Evolutionary conservation across 1,139 yeast species (phyloP).

Genomic region (Pichia sp.): DNA sequence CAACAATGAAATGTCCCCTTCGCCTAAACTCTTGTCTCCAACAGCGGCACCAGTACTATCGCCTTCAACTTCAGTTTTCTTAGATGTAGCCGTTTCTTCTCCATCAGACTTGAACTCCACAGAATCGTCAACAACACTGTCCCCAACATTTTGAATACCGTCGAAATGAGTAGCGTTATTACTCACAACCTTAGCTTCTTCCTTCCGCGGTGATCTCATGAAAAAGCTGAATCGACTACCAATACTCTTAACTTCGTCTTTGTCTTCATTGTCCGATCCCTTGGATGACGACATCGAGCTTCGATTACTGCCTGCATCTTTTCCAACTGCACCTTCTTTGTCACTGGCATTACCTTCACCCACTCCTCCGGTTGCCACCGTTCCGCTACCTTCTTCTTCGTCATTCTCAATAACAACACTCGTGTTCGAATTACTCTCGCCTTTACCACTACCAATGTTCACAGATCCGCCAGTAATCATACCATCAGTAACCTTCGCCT

Average conservation of each 20-base stretch:
- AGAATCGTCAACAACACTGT: conserved; percentile 21
- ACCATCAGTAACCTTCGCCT: too few relatives aligned
- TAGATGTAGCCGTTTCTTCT: too few relatives aligned
- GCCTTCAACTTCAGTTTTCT: too few relatives aligned
- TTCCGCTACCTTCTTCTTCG: not conserved
- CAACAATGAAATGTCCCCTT: conserved; percentile 12
- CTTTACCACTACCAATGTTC: not conserved
- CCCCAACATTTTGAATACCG: conserved; percentile 29
- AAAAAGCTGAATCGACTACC: conserved; percentile 22
- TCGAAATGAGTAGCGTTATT: conserved; percentile 30
- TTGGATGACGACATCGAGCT: not conserved
- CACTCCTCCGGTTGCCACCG: too few relatives aligned
- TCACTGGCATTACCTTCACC: too few relatives aligned
- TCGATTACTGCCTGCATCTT: not conserved
- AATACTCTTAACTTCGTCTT: conserved; percentile 8
- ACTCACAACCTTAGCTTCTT: not conserved
- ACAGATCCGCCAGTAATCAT: too few relatives aligned
- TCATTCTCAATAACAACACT: not conserved
- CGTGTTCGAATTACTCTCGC: not conserved
- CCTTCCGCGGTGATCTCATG: conserved; percentile 23
- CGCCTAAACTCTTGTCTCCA: too few relatives aligned
- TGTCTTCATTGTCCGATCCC: conserved; percentile 1
- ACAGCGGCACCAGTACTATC: conserved; percentile 8
- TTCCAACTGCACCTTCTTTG: too few relatives aligned
- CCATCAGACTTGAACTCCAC: conserved; percentile 33